These are phyloP conservation scores for Suillus alpinus DNA, from an alignment of 768 basidiomycete genomes.

Conservation along the genomic window DNA sequence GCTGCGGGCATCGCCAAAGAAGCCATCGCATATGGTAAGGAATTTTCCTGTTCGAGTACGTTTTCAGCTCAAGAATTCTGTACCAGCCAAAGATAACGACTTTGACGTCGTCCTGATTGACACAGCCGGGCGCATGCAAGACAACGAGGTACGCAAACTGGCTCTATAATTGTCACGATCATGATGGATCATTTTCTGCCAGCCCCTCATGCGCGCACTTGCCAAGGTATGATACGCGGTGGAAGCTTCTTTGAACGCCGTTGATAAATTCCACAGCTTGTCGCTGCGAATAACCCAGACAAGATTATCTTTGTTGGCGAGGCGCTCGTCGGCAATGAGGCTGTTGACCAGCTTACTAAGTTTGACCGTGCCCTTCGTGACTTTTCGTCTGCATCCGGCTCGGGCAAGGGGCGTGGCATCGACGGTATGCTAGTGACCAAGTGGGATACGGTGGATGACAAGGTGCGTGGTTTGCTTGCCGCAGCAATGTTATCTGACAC, in stretches of 20 bases:
- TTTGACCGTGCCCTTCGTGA: conserved; percentile 94
- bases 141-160: conserved; percentile 75
- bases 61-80: conserved; percentile 5
- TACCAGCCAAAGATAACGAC: conserved; percentile 75
- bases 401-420: conserved; percentile 80
- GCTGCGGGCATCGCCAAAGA: conserved; percentile 98
- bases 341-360: conserved; percentile 95
- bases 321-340: conserved; percentile 97
- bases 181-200: conserved; percentile 10
- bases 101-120: conserved; percentile 98
- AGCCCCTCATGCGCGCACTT: conserved; percentile 97
- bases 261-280: conserved; percentile 51
- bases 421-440: conserved; percentile 99
- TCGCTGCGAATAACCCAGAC: conserved; percentile 91
- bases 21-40: conserved; percentile 83
- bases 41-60: not conserved
- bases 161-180: not conserved
- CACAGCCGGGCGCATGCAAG: conserved; percentile 98
- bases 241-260: not conserved
- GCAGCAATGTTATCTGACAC: not conserved
- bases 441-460: conserved; percentile 98
- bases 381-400: conserved; percentile 70
- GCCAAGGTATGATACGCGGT: conserved; percentile 61
- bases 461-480: conserved; percentile 47
- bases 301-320: conserved; percentile 98